A percentile compares a stretch with the other conserved stretches of the same genome.
Evolutionary conservation across 2,329 filamentous ascomycete species (phyloP).

Genomic region (Coniella lustricola): DNA sequence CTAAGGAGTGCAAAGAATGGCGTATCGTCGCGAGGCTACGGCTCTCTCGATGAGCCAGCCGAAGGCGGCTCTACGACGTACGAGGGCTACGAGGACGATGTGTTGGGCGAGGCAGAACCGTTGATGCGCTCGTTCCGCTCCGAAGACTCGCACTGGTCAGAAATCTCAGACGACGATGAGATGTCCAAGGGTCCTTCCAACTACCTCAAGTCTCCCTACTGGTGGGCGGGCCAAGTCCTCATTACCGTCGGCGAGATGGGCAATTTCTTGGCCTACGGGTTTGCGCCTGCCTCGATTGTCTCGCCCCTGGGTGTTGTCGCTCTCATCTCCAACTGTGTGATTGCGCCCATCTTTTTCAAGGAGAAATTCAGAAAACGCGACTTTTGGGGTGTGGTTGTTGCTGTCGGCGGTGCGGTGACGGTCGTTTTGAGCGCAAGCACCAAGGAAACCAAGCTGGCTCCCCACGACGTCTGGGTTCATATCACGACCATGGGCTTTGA

Average conservation of each 20-base stretch:
- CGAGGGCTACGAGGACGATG: conserved; percentile 26
- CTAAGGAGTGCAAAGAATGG: conserved; percentile 37
- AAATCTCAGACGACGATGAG: conserved; percentile 27
- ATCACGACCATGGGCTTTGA: conserved; percentile 87
- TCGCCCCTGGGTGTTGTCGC: conserved; percentile 96
- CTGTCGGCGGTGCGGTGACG: conserved; percentile 80
- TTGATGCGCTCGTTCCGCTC: conserved; percentile 46
- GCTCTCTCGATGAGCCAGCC: conserved; percentile 19
- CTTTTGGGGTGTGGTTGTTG: conserved; percentile 79
- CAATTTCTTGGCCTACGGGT: conserved; percentile 96
- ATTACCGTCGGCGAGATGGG: conserved; percentile 92
- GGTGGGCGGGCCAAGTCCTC: conserved; percentile 90
- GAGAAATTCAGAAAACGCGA: conserved; percentile 81
- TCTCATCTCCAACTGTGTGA: conserved; percentile 91
- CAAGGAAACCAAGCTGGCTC: conserved; percentile 84
- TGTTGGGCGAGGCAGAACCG: conserved; percentile 41
- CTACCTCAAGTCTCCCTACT: conserved; percentile 87
- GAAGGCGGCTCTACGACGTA: conserved; percentile 26
- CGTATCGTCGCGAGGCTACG: conserved; percentile 23
- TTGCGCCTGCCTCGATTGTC: conserved; percentile 94
- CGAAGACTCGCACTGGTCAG: conserved; percentile 31
- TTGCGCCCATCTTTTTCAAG: conserved; percentile 89
- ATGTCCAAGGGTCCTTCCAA: conserved; percentile 45
- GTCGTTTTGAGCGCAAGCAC: conserved; percentile 88
- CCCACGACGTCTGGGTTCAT: conserved; percentile 80